Percentiles rank a stretch among this genome's conserved stretches.
These are phyloP conservation scores for Tubosaeta brunneosetosa DNA, from an alignment of 768 basidiomycete species.

Conservation along the genomic window DNA sequence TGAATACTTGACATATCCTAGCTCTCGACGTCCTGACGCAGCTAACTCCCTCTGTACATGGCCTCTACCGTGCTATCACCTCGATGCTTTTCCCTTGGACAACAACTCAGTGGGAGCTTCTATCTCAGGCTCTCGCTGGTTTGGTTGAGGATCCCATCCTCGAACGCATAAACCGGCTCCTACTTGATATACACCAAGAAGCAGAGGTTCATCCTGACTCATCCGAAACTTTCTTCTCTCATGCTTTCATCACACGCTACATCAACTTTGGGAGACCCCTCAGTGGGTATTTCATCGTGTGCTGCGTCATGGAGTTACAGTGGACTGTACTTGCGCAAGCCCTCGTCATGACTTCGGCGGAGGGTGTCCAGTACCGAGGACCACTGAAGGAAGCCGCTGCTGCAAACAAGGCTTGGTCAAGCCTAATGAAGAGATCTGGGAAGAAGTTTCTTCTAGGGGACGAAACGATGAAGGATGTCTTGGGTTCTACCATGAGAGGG, in stretches of 20 bases:
- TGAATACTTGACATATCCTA: constrained; percentile 22
- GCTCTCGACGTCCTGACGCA: constrained; percentile 72
- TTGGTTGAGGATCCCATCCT: constrained; percentile 66
- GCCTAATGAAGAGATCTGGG: constrained; percentile 54
- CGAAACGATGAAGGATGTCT: constrained; percentile 30
- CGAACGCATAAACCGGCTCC: constrained; percentile 66
- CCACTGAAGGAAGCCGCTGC: constrained; percentile 69
- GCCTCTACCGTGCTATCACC: constrained; percentile 80
- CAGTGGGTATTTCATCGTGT: constrained; percentile 85
- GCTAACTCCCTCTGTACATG: constrained; percentile 77
- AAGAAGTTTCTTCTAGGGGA: constrained; percentile 36
- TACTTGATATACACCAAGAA: constrained; percentile 56
- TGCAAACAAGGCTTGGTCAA: constrained; percentile 77
- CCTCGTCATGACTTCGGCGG: constrained; percentile 38
- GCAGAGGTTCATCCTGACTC: constrained; percentile 40
- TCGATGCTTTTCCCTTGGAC: constrained; percentile 77
- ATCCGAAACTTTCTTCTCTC: constrained; percentile 43
- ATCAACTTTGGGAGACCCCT: constrained; percentile 70
- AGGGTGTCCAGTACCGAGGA: constrained; percentile 14
- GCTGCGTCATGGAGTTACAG: constrained; percentile 79
- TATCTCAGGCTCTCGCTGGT: constrained; percentile 49
- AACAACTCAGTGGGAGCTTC: constrained; percentile 54
- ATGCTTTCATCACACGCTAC: constrained; percentile 72
- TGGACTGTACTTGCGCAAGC: constrained; percentile 83
- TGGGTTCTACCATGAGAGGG: constrained; percentile 51